phyloP scores from a whole-genome alignment of 768 basidiomycete genomes.

The Hericium erinaceus region DNA sequence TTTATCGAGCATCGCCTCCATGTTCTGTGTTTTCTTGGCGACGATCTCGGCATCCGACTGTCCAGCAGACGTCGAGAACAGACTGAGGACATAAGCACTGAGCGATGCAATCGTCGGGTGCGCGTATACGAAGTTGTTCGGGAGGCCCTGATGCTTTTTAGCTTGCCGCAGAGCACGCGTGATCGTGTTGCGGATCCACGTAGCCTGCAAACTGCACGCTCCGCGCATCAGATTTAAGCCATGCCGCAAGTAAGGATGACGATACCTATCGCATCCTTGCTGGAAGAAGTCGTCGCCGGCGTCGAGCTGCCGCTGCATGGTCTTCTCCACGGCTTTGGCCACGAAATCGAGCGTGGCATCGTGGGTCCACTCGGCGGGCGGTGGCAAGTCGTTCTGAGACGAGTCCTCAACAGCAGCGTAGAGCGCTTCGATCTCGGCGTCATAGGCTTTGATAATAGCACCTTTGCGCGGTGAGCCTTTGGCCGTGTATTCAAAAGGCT shows the following conservation, averaged over 20 bases:
- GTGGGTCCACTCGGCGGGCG: not conserved
- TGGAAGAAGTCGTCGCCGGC: constrained; percentile 14
- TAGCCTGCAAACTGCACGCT: constrained; percentile 21
- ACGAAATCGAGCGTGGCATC: not conserved
- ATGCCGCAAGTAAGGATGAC: not conserved
- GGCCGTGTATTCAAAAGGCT: constrained; percentile 34
- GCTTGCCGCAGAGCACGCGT: constrained; percentile 19
- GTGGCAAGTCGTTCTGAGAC: not conserved
- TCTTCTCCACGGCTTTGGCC: constrained; percentile 8
- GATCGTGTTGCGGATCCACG: constrained; percentile 25
- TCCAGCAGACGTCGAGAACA: constrained; percentile 3
- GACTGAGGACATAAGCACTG: constrained; percentile 11
- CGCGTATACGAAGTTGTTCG: constrained; percentile 25
- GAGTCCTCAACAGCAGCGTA: constrained; percentile 16
- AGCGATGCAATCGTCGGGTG: constrained; percentile 30
- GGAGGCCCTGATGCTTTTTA: constrained; percentile 13
- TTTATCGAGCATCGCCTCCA: constrained; percentile 32
- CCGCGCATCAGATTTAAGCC: not conserved
- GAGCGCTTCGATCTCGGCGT: constrained; percentile 36
- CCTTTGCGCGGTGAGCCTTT: constrained; percentile 40
- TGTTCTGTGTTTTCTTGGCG: constrained; percentile 13
- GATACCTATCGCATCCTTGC: constrained; percentile 10
- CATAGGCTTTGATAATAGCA: constrained; percentile 30
- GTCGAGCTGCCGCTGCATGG: constrained; percentile 4
- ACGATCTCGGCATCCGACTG: constrained; percentile 4